These are phyloP conservation scores for Xylariaceae sp. DNA, from an alignment of 2,329 filamentous ascomycete species.

Conservation along the genomic window DNA sequence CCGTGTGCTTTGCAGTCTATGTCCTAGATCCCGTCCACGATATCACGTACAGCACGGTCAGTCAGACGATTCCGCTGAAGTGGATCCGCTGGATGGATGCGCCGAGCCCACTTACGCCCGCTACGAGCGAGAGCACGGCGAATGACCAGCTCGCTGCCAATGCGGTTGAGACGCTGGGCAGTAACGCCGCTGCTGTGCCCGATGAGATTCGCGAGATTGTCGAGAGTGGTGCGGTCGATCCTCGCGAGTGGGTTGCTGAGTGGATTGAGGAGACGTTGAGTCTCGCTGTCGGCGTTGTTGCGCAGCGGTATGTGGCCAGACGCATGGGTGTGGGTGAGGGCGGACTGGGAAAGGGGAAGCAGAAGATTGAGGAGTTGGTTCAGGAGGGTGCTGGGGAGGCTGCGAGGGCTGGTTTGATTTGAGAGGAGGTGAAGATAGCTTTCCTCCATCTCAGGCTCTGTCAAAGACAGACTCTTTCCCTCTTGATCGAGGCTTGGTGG, in stretches of 20 bases:
- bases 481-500: no score
- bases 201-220: conserved; percentile 87
- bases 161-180: no score
- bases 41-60: conserved; percentile 79
- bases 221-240: conserved; percentile 71
- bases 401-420: conserved; percentile 55
- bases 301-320: conserved; percentile 90
- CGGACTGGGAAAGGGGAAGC: conserved; percentile 58
- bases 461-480: no score
- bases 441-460: background rate
- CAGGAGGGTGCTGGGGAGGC: conserved; percentile 56
- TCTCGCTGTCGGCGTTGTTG: conserved; percentile 77
- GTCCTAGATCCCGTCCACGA: conserved; percentile 86
- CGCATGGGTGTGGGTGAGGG: conserved; percentile 95
- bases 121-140: conserved; percentile 49
- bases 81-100: conserved; percentile 94
- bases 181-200: conserved; percentile 50
- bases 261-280: conserved; percentile 89
- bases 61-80: conserved; percentile 75
- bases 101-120: conserved; percentile 53
- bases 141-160: conserved; percentile 28
- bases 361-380: conserved; percentile 52
- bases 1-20: conserved; percentile 72
- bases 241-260: conserved; percentile 93
- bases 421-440: conserved; percentile 3